Percentiles rank a stretch among this genome's conserved stretches.
These are phyloP conservation scores for Eucalyptus dawsonii DNA, from an alignment of 345 rosid species.

Conservation along the genomic window DNA sequence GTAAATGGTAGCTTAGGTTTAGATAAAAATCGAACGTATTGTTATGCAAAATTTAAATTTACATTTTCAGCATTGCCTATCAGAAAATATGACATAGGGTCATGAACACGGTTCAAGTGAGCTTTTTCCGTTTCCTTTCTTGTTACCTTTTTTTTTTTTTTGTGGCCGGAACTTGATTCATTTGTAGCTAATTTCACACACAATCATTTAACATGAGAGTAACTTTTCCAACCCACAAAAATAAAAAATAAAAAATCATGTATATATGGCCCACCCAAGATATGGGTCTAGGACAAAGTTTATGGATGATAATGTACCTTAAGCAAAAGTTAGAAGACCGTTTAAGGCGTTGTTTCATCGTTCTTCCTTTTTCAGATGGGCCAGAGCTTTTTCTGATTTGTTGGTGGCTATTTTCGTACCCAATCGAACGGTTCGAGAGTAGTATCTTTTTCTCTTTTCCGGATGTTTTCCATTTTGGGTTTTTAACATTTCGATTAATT, in stretches of 20 bases:
- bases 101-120: fast-evolving
- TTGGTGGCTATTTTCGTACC: not conserved
- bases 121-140: not conserved
- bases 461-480: not conserved
- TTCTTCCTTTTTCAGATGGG: not conserved
- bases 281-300: no score
- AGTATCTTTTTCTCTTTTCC: not conserved
- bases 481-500: not conserved
- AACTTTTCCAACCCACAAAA: no score
- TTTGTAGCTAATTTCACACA: no score
- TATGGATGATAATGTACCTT: fast-evolving
- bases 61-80: not conserved
- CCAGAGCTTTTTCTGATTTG: not conserved
- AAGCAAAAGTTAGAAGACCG: no score
- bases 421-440: not conserved
- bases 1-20: not conserved
- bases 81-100: not conserved
- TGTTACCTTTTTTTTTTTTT: not conserved
- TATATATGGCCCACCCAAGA: no score
- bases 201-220: no score
- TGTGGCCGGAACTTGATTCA: no score
- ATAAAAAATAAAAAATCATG: no score
- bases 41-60: not conserved
- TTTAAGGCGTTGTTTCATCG: no score
- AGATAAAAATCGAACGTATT: not conserved